Percentiles rank a stretch among this genome's conserved stretches.
phyloP scores from a whole-genome alignment of 2,329 filamentous ascomycete species.

The Penicillium frequentans region DNA sequence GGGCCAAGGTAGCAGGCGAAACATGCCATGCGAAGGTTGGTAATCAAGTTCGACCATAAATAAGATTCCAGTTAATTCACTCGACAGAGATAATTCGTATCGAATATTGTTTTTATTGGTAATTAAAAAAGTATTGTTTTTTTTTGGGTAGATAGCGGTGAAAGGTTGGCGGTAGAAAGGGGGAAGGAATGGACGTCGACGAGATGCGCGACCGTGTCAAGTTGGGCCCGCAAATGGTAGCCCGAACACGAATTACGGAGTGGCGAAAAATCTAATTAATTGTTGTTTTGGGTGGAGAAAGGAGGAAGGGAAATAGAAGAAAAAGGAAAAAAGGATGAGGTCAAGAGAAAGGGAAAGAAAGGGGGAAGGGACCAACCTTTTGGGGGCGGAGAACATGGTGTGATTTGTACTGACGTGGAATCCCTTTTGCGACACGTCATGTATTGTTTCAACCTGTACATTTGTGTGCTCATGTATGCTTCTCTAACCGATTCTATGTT shows the following conservation, averaged over 20 bases:
- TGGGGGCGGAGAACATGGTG: neutral
- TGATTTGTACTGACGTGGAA: constrained; percentile 2
- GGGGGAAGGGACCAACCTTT: neutral
- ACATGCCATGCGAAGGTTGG: constrained; percentile 48
- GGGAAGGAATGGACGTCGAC: constrained; percentile 29
- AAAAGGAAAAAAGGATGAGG: constrained; percentile 8
- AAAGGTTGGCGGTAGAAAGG: constrained; percentile 4
- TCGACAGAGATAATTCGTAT: neutral
- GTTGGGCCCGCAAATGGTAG: constrained; percentile 3
- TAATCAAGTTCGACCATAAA: constrained; percentile 6
- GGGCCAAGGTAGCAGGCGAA: constrained; percentile 49
- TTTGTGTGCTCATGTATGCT: no score
- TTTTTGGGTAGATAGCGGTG: constrained; percentile 3
- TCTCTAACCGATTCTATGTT: no score
- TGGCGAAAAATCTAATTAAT: constrained; percentile 22
- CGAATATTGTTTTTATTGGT: neutral
- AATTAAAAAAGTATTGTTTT: neutral
- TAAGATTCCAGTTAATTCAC: constrained; percentile 7
- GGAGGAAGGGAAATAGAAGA: constrained; percentile 5
- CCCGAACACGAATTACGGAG: constrained; percentile 15
- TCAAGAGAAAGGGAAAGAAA: constrained; percentile 12
- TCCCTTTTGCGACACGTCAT: constrained; percentile 13
- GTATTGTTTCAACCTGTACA: neutral
- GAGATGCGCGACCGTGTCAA: constrained; percentile 25
- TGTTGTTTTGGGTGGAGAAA: neutral